phyloP scores from a whole-genome alignment of 306 rosid species.

The Astragalus membranaceus region DNA sequence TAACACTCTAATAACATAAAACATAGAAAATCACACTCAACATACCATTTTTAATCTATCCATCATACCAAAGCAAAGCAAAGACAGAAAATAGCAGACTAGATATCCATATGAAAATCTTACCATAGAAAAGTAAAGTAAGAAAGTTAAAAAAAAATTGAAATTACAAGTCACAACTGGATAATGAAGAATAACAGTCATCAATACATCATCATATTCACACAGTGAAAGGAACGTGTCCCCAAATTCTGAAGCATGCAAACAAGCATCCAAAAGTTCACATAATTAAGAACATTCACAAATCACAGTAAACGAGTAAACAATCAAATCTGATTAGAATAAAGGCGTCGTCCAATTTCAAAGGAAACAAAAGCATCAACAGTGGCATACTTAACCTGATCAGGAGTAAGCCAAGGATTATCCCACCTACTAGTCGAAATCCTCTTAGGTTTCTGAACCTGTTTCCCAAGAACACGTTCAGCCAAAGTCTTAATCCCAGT shows the following conservation, averaged over 20 bases:
- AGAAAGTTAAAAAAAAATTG: background rate
- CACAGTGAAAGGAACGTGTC: background rate
- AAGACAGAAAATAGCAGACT: background rate
- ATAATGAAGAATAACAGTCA: background rate
- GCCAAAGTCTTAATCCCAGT: background rate
- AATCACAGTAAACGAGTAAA: background rate
- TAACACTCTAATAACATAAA: too few relatives aligned
- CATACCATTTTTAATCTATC: too few relatives aligned
- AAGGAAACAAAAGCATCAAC: constrained; percentile 3
- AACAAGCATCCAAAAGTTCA: too few relatives aligned
- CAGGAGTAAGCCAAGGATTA: background rate
- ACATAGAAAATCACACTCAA: background rate
- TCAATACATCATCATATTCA: background rate
- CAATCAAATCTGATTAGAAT: background rate
- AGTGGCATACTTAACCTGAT: constrained; percentile 19
- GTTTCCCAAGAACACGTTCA: background rate
- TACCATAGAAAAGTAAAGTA: background rate
- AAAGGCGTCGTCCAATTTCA: background rate
- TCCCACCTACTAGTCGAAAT: constrained; percentile 22
- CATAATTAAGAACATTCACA: background rate
- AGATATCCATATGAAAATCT: too few relatives aligned
- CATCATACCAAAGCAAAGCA: background rate
- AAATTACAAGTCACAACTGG: too few relatives aligned
- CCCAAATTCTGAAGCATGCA: background rate
- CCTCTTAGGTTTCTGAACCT: constrained; percentile 6